Base-by-base conservation (phyloP, 1,139 yeast species). In the Geotrichum cucujoidarum region DNA sequence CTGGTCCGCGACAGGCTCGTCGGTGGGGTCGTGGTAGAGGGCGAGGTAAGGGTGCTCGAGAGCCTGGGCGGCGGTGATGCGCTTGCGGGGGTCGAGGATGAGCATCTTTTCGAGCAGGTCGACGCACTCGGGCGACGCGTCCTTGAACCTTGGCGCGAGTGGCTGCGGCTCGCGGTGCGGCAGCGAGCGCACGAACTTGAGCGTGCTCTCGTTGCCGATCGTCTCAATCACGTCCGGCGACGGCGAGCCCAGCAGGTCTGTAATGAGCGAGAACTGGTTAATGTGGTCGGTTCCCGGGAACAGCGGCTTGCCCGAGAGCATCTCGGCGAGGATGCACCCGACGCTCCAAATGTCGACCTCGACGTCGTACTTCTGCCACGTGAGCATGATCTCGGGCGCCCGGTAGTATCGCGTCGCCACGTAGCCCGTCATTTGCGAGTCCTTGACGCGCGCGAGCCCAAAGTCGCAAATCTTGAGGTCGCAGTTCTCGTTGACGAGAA, bases 341-440 rank as follows among this genome's bases (percentile, higher is more conserved):
- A 95, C 97, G 16, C 95, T 85, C 99, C 99, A 92, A 60, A 92
- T 85, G 67, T 92, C 99, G 35, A 94, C 98, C 69, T 92, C 97
- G 14, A 89, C 84, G 64, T 92, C 97, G 70, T 92, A 92, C 67
- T 94, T 90, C 68, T 92, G 99, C 99, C 99, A 92, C 21, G 97
- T 90, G 58, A 92, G 77, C 99, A 92, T 92, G 67, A 92, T 92
- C 68, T 92, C 99, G 1, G 98, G 99, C 0, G 98, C 99, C 57
- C 99, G 77, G 68, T 92, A 92, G 74, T 92, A 94, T 61, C 99
- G 72, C 2, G 99, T 92, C 16, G 95, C 84, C 16, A 92, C 98
- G 66, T 92, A 92, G 25, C 98, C 99, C 1, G 98, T 92, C 98
- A 92, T 92, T 67, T 92, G 97, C 13, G 97, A 96, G 69, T 92